Evolutionary conservation across 2,329 filamentous ascomycete genomes (phyloP), one percentile per base, ranked within the genome.

Genomic region (Neopestalotiopsis clavispora): DNA sequence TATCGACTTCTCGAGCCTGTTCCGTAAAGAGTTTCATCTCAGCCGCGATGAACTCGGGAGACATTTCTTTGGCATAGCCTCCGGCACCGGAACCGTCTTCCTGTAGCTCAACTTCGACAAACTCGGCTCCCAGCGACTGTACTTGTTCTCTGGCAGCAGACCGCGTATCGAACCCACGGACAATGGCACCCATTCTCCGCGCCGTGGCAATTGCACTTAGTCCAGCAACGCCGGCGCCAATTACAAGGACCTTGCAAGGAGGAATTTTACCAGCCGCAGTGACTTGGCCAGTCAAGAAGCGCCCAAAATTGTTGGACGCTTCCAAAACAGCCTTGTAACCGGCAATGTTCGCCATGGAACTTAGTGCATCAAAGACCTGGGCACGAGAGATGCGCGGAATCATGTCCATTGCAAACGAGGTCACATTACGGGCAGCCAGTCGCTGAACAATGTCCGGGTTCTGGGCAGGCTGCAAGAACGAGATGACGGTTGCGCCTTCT

Each of bases 21-120:
- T 96, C 92, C 78, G 93, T 90, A 81, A 97, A 97, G 0, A 97
- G 86, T 79, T 93, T 95, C 94, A 97, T 97, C 79, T 97, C 94
- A 5, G 94, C 94, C 70, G 94, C 93, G 78, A 96, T 94, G 76
- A 97, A 97, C 73, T 95, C 94, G 76, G 95, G 94, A 67, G 93
- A 96, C 94, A 97, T 97, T 77, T 95, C 93, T 77, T 97, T 97
- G 66, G 93, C 94, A 76, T 97, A 97, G 17, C 94, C 94, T 34
- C 94, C 94, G 9, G 92, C 90, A 2, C 94, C 94, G 13, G 92
- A 90, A 1, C 94, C 94, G 70, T 96, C 94, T 80, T 97, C 94
- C 73, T 95, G 79, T 28, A 97, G 85, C 14, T 94, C 91, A 28
- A 97, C 94, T 80, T 97, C 93, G 73, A 97, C 89, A 75, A 97